phyloP scores from a whole-genome alignment of 2,329 filamentous ascomycete genomes.

The Hortaea werneckii region DNA sequence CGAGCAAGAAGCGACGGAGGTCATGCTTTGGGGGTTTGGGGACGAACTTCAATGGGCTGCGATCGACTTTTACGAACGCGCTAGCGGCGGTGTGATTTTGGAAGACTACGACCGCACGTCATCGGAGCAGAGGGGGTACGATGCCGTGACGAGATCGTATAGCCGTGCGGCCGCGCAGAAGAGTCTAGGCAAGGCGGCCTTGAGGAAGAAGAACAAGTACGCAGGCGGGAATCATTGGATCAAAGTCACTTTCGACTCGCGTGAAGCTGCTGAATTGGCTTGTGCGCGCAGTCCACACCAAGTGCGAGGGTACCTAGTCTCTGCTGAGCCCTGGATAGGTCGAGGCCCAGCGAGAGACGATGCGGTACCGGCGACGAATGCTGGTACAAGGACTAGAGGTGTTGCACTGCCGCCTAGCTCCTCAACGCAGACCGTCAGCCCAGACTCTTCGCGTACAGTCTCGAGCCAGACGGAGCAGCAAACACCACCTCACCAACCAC shows the following conservation, averaged over 20 bases:
- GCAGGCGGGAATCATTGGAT: constrained; percentile 88
- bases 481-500: constrained; percentile 2
- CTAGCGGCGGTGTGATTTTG: constrained; percentile 70
- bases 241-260: constrained; percentile 43
- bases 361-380: constrained; percentile 30
- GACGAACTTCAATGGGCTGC: constrained; percentile 66
- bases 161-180: constrained; percentile 60
- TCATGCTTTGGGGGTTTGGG: constrained; percentile 75
- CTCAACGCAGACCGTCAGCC: constrained; percentile 24
- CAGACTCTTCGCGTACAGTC: constrained; percentile 23
- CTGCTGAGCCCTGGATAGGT: constrained; percentile 38
- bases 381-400: constrained; percentile 21
- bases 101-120: constrained; percentile 87
- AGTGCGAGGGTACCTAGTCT: constrained; percentile 38
- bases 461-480: constrained; percentile 30
- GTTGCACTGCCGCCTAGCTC: constrained; percentile 19
- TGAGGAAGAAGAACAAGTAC: constrained; percentile 68
- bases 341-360: constrained; percentile 34
- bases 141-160: constrained; percentile 57
- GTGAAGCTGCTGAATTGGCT: constrained; percentile 39
- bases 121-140: constrained; percentile 58
- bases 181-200: constrained; percentile 60
- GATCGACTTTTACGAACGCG: constrained; percentile 76
- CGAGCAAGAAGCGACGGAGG: constrained; percentile 57
- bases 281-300: constrained; percentile 37